Evolutionary conservation across 139 green algal genomes (phyloP).

Genomic region (Chlamydomonas eustigma): DNA sequence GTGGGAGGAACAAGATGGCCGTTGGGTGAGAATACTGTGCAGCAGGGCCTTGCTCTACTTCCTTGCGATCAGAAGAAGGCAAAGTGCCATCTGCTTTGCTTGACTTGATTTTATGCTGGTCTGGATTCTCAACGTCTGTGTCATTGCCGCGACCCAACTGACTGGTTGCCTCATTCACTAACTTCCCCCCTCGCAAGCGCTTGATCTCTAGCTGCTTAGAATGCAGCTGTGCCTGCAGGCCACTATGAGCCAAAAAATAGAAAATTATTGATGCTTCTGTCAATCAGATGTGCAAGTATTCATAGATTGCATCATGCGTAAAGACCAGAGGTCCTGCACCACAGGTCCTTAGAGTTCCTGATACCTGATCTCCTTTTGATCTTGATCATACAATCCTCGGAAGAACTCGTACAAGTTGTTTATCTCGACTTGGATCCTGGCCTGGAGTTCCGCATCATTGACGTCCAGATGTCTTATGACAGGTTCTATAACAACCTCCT

Average conservation of each 20-base stretch:
- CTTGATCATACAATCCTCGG: conserved; percentile 29
- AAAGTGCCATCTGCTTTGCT: neutral
- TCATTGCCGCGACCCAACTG: too few relatives aligned
- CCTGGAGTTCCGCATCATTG: conserved; percentile 21
- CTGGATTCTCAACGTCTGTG: neutral
- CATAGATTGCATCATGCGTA: too few relatives aligned
- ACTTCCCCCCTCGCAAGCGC: neutral
- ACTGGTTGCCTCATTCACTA: neutral
- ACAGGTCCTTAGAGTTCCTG: neutral
- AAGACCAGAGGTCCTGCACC: neutral
- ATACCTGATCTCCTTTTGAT: conserved; percentile 33
- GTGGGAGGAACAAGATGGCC: conserved; percentile 13
- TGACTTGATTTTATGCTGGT: neutral
- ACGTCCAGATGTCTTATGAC: conserved; percentile 23
- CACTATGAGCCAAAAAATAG: too few relatives aligned
- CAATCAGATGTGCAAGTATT: too few relatives aligned
- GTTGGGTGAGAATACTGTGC: neutral
- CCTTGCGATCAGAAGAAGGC: neutral
- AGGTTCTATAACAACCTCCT: conserved; percentile 25
- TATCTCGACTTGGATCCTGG: conserved; percentile 20
- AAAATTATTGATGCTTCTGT: too few relatives aligned
- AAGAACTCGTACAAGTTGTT: conserved; percentile 38
- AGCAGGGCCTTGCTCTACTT: neutral
- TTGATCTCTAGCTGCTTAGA: conserved; percentile 19
- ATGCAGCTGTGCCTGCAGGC: conserved; percentile 23